phyloP scores from a whole-genome alignment of 1,284 basidiomycete genomes.

The Puccinia novopanici region DNA sequence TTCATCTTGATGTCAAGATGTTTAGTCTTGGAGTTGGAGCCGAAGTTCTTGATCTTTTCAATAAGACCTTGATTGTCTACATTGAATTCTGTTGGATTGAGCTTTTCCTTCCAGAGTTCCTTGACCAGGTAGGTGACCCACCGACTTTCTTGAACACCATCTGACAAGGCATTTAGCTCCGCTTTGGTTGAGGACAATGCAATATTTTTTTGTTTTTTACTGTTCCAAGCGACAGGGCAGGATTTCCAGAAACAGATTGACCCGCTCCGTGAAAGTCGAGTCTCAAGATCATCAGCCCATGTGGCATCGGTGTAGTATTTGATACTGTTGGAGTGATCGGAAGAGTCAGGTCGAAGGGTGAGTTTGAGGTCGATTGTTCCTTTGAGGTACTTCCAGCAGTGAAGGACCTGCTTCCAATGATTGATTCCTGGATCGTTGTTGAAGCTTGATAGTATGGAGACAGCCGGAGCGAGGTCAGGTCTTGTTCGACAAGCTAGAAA shows the following conservation, averaged over 20 bases:
- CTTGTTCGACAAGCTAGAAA: neutral
- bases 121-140: neutral
- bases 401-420: neutral
- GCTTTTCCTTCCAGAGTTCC: neutral
- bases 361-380: neutral
- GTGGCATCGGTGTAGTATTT: neutral
- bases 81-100: neutral
- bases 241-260: neutral
- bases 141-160: neutral
- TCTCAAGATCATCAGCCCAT: neutral
- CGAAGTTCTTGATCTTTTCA: neutral
- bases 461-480: neutral
- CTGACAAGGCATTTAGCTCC: neutral
- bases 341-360: neutral
- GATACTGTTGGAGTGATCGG: neutral
- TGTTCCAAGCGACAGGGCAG: neutral
- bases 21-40: neutral
- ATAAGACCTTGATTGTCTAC: neutral
- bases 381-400: constrained; percentile 1
- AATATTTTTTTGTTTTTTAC: neutral
- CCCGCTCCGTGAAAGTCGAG: neutral
- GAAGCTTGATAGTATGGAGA: neutral
- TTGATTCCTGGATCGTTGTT: neutral
- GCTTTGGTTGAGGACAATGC: neutral
- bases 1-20: constrained; percentile 7